Base-by-base conservation (phyloP, 257 asterid species). In the Salvia rosmarinus region DNA sequence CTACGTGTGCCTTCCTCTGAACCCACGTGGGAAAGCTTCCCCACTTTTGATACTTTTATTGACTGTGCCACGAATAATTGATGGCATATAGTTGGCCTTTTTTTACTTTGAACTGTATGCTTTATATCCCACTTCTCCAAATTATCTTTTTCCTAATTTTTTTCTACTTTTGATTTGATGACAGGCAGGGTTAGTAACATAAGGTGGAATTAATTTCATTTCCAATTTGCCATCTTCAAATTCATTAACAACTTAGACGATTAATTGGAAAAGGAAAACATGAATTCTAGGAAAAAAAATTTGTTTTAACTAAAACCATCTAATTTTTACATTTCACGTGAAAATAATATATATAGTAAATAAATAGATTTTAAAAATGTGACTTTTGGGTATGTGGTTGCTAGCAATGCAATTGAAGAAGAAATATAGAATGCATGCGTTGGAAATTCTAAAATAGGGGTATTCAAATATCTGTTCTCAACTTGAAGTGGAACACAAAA, bases 1-100 rank as follows among this genome's bases (percentile, higher is more conserved):
- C 42, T 67, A 68, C 71, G 65, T 42, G 72, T 54, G 78, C 54
- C 16, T 42, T 17, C 8, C 20, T 28, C 54, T 63, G 64, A 5
- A 57, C 73, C 52, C 83, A 62, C 79, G 80, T 69, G 82, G 47
- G 77, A 69, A 51, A 74, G 43, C 40, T 54, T 68, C 37, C 60
- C 35, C 54, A 54, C 50, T 4, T 44, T 50, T 60, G 19, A 32
- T 16, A 63, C 47, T 64, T 58, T 49, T 25, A 46, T 59, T 50
- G 75, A 59, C 71, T 59, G 23, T 28, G 32, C n/a, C 60, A 43
- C 34, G 14, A 75, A 75, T 75, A 47, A 75, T 67, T 67, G 64
- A 65, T 57, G 30, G 34, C 12, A 30, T 63, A 52, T 30, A 12
- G 47, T 13, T 23, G 16, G 19, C 63, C 42, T 35, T 12, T 19